Evolutionary conservation across 1,139 yeast genomes (phyloP).

Genomic region (Blastobotrys petasosporus): DNA sequence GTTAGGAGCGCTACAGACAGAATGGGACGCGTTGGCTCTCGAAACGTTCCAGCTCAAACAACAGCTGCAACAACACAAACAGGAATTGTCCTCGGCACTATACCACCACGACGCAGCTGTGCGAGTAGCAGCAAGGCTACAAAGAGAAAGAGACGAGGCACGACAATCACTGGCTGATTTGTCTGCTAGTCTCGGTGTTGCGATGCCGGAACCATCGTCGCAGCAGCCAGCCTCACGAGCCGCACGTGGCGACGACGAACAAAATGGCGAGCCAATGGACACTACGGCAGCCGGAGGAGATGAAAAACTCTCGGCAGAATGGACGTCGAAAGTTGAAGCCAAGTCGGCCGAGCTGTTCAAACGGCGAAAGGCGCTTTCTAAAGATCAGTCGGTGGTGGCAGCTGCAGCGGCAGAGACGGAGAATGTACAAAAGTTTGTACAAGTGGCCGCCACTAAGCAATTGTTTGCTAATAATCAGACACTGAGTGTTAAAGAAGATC

Average conservation of each 20-base stretch:
- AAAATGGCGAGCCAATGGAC: slow-evolving; percentile 13
- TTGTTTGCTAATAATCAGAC: slow-evolving; percentile 20
- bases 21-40: slow-evolving; percentile 83
- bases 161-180: slow-evolving; percentile 50
- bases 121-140: slow-evolving; percentile 70
- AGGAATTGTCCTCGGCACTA: slow-evolving; percentile 69
- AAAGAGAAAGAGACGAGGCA: slow-evolving; percentile 71
- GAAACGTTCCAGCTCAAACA: slow-evolving; percentile 74
- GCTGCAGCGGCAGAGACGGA: neutral
- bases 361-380: slow-evolving; percentile 4
- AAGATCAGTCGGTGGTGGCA: neutral
- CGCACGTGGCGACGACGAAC: slow-evolving; percentile 6
- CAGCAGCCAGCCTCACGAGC: slow-evolving; percentile 6
- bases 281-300: neutral
- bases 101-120: slow-evolving; percentile 90
- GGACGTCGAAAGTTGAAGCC: neutral
- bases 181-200: slow-evolving; percentile 24
- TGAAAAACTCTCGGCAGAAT: neutral
- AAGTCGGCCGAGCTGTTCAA: neutral
- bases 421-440: no score
- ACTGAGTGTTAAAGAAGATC: slow-evolving; percentile 12
- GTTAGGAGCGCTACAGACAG: slow-evolving; percentile 69
- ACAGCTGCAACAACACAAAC: slow-evolving; percentile 58
- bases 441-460: slow-evolving; percentile 22
- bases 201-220: slow-evolving; percentile 5